These are phyloP conservation scores for Phytophthora sojae DNA, from an alignment of 352 stramenopile genomes.

Conservation along the genomic window DNA sequence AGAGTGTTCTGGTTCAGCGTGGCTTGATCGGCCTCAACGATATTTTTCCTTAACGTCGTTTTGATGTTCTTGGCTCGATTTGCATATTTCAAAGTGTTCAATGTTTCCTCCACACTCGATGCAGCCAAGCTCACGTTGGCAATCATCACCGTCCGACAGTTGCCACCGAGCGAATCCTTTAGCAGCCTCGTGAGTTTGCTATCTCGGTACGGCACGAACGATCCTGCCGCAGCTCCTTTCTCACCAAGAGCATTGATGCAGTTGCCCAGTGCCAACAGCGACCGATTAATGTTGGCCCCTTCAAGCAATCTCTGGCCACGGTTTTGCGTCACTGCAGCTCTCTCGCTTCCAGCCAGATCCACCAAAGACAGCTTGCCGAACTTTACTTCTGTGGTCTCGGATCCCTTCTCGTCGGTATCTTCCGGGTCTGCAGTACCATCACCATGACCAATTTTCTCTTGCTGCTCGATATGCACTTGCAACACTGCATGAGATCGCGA, in stretches of 20 bases:
- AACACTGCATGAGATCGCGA: conserved; percentile 92
- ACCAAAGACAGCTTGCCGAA: conserved; percentile 92
- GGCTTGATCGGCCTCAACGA: conserved; percentile 89
- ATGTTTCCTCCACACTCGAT: conserved; percentile 91
- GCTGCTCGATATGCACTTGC: conserved; percentile 85
- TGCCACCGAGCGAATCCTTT: conserved; percentile 92
- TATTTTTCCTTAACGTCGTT: conserved; percentile 88
- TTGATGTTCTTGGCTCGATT: conserved; percentile 95
- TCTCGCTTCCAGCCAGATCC: conserved; percentile 92
- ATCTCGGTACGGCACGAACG: conserved; percentile 92
- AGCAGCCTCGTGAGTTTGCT: conserved; percentile 89
- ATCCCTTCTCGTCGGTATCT: conserved; percentile 11
- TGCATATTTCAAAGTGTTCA: conserved; percentile 95
- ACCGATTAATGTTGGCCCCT: conserved; percentile 94
- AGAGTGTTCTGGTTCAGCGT: conserved; percentile 86
- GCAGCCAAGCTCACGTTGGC: conserved; percentile 88
- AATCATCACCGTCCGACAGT: conserved; percentile 95
- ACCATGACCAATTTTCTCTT: conserved; percentile 41
- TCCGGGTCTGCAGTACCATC: conserved; percentile 20
- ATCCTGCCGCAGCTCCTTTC: conserved; percentile 46
- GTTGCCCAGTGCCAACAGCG: conserved; percentile 91
- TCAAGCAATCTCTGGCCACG: conserved; percentile 84
- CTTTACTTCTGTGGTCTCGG: conserved; percentile 59
- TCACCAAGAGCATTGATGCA: conserved; percentile 94
- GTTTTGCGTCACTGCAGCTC: conserved; percentile 92